Conservation (phyloP, 805 yeast genomes). For the Candida sonorensis region DNA sequence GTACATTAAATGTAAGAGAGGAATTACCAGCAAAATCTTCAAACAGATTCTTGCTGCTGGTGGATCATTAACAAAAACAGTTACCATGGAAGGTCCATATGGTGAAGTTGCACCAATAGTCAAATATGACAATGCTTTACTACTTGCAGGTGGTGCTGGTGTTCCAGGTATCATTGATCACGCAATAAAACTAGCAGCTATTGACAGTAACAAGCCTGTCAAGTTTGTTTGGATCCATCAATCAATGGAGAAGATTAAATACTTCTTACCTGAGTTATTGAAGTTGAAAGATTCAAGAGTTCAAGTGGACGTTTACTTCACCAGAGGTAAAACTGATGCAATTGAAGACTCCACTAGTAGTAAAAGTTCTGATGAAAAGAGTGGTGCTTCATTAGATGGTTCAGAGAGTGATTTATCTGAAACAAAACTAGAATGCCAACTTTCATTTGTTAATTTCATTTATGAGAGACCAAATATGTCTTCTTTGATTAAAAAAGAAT, state of each 20-base stretch:
- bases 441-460: no score
- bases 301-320: slow-evolving; percentile 31
- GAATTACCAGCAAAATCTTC: slow-evolving; percentile 40
- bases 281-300: slow-evolving; percentile 22
- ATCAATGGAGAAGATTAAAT: slow-evolving; percentile 37
- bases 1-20: slow-evolving; percentile 43
- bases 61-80: slow-evolving; percentile 23
- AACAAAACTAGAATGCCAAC: no score
- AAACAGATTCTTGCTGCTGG: slow-evolving; percentile 26
- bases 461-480: no score
- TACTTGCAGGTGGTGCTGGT: slow-evolving; percentile 69
- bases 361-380: no score
- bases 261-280: slow-evolving; percentile 35
- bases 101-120: slow-evolving; percentile 44
- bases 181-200: slow-evolving; percentile 25
- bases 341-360: no score
- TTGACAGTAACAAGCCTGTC: slow-evolving; percentile 17
- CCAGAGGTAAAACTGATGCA: slow-evolving; percentile 25
- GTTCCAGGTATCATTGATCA: slow-evolving; percentile 48
- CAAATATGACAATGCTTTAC: slow-evolving; percentile 42
- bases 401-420: no score
- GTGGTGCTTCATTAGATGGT: no score
- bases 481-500: no score
- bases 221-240: slow-evolving; percentile 58
- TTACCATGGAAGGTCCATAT: slow-evolving; percentile 64